phyloP scores from a whole-genome alignment of 2,329 filamentous ascomycete species.

The Xylariaceae sp. region DNA sequence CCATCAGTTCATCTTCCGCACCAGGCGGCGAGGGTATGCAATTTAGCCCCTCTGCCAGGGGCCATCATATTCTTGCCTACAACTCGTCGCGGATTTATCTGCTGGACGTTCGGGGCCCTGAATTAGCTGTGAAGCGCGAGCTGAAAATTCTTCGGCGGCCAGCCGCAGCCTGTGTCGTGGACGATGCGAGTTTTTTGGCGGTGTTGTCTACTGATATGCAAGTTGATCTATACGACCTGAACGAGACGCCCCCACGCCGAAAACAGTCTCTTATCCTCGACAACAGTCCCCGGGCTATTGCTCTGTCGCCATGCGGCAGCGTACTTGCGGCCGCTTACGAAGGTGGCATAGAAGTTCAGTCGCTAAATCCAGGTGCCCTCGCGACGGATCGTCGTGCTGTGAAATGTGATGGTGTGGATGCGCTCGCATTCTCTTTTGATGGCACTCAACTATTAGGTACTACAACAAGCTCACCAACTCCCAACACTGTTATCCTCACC shows the following conservation, averaged over 20 bases:
- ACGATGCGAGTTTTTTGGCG: conserved; percentile 71
- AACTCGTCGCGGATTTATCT: conserved; percentile 84
- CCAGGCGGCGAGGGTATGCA: conserved; percentile 83
- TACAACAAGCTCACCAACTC: conserved; percentile 59
- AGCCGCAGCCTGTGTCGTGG: conserved; percentile 71
- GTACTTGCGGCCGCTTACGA: conserved; percentile 83
- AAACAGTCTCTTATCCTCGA: conserved; percentile 74
- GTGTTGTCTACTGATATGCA: conserved; percentile 80
- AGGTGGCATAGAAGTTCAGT: conserved; percentile 83
- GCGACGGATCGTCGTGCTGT: conserved; percentile 69
- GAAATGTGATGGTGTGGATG: conserved; percentile 73
- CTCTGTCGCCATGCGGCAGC: conserved; percentile 74
- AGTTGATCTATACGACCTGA: conserved; percentile 79
- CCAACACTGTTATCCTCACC: conserved; percentile 71
- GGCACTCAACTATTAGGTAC: conserved; percentile 76
- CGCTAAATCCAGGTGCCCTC: conserved; percentile 60
- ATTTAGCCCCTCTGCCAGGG: conserved; percentile 73
- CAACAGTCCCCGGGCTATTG: conserved; percentile 72
- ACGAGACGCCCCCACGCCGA: conserved; percentile 59
- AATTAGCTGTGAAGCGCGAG: conserved; percentile 66
- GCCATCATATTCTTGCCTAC: conserved; percentile 71
- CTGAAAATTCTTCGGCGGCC: conserved; percentile 76
- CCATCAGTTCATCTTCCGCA: conserved; percentile 77
- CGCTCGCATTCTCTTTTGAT: conserved; percentile 71
- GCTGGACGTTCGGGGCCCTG: conserved; percentile 60